phyloP scores from a whole-genome alignment of 139 green algal species.

The Chlamydomonas schloesseri region DNA sequence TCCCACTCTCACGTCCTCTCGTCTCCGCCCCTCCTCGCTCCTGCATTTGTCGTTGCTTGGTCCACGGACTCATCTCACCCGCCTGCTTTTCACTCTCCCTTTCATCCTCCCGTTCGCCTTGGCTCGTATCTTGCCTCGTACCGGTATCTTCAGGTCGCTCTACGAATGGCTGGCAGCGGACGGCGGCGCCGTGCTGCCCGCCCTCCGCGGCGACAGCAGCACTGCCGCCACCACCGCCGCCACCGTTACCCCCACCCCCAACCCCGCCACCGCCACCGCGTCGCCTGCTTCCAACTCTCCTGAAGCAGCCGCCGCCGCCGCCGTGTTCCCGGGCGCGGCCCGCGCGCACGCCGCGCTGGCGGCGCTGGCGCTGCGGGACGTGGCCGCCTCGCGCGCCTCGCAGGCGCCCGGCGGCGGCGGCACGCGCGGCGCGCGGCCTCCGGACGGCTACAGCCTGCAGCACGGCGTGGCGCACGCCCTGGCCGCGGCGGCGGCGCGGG shows the following conservation, averaged over 20 bases:
- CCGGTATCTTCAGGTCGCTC: constrained; percentile 23
- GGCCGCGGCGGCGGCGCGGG: neutral
- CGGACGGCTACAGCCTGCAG: constrained; percentile 5
- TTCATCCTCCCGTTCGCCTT: no score
- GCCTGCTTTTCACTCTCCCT: no score
- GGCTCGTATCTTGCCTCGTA: no score
- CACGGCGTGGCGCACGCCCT: neutral
- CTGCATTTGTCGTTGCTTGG: no score
- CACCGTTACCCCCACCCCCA: neutral
- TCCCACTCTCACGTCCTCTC: no score
- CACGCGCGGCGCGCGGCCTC: neutral
- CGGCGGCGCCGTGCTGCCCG: neutral
- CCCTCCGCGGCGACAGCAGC: neutral
- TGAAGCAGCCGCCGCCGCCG: neutral
- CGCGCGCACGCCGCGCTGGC: neutral
- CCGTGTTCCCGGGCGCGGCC: no score
- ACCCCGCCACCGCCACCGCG: no score
- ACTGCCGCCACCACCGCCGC: no score
- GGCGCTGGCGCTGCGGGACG: neutral
- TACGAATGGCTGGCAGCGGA: neutral
- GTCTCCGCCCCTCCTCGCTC: no score
- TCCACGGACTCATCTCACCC: no score
- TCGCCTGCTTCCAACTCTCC: no score
- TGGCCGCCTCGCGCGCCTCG: neutral
- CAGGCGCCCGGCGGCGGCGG: neutral